Evolutionary conservation across 495 filamentous ascomycete genomes (phyloP).

Genomic region (Aspergillus baeticus): DNA sequence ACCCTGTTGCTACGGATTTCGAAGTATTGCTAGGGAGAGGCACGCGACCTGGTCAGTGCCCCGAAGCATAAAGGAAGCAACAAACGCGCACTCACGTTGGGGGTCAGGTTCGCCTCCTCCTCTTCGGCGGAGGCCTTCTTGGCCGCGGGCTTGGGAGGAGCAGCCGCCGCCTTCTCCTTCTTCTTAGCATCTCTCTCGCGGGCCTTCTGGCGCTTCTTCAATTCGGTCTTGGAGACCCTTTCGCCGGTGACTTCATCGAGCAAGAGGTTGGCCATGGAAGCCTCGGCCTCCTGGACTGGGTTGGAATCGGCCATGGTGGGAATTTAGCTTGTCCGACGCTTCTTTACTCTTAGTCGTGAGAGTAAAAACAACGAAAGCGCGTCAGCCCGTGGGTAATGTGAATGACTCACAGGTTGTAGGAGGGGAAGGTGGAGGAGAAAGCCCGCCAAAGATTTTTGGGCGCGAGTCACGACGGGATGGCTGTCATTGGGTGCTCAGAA

Average conservation of each 20-base stretch:
- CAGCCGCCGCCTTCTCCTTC: slow-evolving; percentile 77
- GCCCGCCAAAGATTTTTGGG: slow-evolving; percentile 40
- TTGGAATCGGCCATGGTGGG: slow-evolving; percentile 46
- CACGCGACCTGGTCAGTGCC: slow-evolving; percentile 14
- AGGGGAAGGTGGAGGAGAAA: slow-evolving; percentile 31
- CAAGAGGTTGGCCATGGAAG: slow-evolving; percentile 69
- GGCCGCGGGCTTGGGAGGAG: slow-evolving; percentile 57
- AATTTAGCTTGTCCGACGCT: background rate
- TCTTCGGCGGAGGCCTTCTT: slow-evolving; percentile 70
- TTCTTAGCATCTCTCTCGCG: slow-evolving; percentile 83
- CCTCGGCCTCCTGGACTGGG: slow-evolving; percentile 55
- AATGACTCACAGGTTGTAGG: slow-evolving; percentile 11
- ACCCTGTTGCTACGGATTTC: slow-evolving; percentile 86
- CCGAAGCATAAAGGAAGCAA: background rate
- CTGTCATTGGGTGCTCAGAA: slow-evolving; percentile 30
- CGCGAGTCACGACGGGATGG: slow-evolving; percentile 27
- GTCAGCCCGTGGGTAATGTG: slow-evolving; percentile 14
- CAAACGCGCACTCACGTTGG: slow-evolving; percentile 65
- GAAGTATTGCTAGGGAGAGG: slow-evolving; percentile 77
- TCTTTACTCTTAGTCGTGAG: background rate
- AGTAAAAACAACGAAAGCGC: slow-evolving; percentile 2
- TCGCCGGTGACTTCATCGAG: slow-evolving; percentile 85
- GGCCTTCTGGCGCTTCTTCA: slow-evolving; percentile 95
- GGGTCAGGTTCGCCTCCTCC: slow-evolving; percentile 76
- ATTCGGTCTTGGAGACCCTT: slow-evolving; percentile 79